Percentiles rank a stretch among this genome's conserved stretches.
Evolutionary conservation across 768 basidiomycete genomes (phyloP).

Genomic region (Leccinum broughii): DNA sequence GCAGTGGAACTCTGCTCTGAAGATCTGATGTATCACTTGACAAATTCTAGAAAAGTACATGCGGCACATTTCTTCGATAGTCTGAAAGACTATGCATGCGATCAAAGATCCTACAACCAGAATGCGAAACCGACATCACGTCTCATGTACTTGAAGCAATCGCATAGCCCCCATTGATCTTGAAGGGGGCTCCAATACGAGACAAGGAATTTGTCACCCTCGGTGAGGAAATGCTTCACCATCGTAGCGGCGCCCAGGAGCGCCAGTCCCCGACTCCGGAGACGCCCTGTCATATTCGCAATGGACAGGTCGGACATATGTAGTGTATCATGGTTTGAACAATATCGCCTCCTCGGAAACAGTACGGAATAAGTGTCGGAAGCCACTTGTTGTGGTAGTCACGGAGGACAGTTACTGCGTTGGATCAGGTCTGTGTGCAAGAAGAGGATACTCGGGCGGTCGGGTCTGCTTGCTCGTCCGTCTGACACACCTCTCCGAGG

Average conservation of each 20-base stretch:
- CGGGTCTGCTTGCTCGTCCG: too few relatives aligned
- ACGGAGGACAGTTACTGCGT: too few relatives aligned
- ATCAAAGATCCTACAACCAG: slow-evolving; percentile 74
- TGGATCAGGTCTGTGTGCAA: too few relatives aligned
- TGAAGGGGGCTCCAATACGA: slow-evolving; percentile 79
- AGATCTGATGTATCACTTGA: slow-evolving; percentile 26
- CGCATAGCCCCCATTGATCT: slow-evolving; percentile 92
- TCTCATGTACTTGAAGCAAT: slow-evolving; percentile 48
- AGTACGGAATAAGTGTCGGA: too few relatives aligned
- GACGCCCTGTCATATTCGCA: too few relatives aligned
- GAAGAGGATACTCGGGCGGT: too few relatives aligned
- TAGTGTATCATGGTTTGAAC: too few relatives aligned
- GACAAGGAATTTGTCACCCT: slow-evolving; percentile 90
- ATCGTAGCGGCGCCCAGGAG: slow-evolving; percentile 28
- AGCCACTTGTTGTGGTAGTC: too few relatives aligned
- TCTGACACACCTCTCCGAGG: too few relatives aligned
- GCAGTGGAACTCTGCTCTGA: slow-evolving; percentile 4
- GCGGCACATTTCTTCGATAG: slow-evolving; percentile 89
- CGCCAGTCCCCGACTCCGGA: too few relatives aligned
- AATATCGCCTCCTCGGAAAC: too few relatives aligned
- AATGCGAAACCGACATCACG: not conserved
- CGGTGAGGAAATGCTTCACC: slow-evolving; percentile 93
- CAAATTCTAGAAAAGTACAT: slow-evolving; percentile 79
- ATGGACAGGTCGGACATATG: too few relatives aligned
- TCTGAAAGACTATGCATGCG: slow-evolving; percentile 92